Evolutionary conservation across 2,329 filamentous ascomycete species (phyloP), one percentile per base, ranked within the genome.

Genomic region (Alternaria solani): DNA sequence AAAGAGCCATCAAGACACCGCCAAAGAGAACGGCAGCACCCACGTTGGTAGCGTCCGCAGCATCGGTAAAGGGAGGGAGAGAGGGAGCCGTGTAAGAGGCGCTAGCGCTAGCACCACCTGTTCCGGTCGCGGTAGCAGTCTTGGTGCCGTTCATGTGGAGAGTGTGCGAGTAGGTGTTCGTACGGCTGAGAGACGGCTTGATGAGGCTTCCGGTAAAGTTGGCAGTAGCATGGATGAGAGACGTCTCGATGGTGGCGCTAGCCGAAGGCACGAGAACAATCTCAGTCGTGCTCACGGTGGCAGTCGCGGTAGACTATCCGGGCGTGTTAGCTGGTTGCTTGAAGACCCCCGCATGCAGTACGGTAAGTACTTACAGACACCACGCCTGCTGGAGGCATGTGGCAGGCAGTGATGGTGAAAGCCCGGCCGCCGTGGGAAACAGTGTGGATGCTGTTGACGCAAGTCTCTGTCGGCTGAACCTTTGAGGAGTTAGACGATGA

Each of bases 1-100:
- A 49, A n/a, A 63, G 28, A 34, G 55, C 59, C 44, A 56, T 26
- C 25, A 51, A 25, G n/a, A 60, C 7, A 26, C 48, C 59, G 16
- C 43, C 53, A 11, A 34, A 51, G 9, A 64, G 53, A 12, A 34
- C 28, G n/a, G 42, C 32, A 57, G 30, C 41, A 23, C 43, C 59
- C 23, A 62, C 26, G 4, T 57, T 43, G 23, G 43, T 52, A 34
- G 20, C 54, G 30, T 51, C 48, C 6, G 62, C 60, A 1, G 56
- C 62, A 46, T 53, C 57, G 20, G 43, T 59, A 28, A 55, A 51
- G 1, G n/a, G n/a, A 28, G 62, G 51, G 32, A 49, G 46, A 0
- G 34, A 16, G 1, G 51, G 51, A 14, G 42, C 20, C 8, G 41
- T 14, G 25, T 53, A 57, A 7, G 52, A 48, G 12, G 41, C 28